Base-by-base conservation (phyloP, 2,329 filamentous ascomycete species). In the Alternaria panax region DNA sequence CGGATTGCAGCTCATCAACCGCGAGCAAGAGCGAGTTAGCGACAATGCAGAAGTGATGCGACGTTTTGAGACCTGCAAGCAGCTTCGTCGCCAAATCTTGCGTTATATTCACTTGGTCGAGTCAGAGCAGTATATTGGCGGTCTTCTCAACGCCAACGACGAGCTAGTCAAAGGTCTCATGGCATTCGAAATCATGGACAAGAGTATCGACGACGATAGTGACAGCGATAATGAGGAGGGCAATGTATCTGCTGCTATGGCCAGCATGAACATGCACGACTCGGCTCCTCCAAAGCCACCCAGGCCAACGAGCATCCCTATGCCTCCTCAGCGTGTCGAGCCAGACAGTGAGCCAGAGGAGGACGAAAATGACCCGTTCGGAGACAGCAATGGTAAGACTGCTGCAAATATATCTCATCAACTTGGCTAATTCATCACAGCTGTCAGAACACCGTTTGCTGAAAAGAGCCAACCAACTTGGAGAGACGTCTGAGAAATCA, bases 91-190 rank as follows among this genome's bases (percentile, higher is more conserved):
- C 58, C 92, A 92, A 75, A 91, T 98, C 28, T 76, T 98, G 38
- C 90, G 93, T 56, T 98, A 97, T 76, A 97, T 98, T 64, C 92
- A 98, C 73, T 86, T 93, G 51, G 90, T 98, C 12, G 92, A 97
- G 75, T 90, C 76, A 2, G 94, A 98, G 73, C 89, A 98, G 72
- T 97, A 91, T 84, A 88, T 99, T 8, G 95, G 94, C 41, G 90
- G 92, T 61, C 84, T 99, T 5, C 88, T 99, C 18, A 92, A 95
- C 71, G 93, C 94, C 65, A 98, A 99, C 71, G 95, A 99, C 71
- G 92, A 96, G 78, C 88, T 99, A n/a, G 92, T 98, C 40, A 90
- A 90, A 62, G 92, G 93, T 1, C 84, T 99, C 57, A 97, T 96
- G 87, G 91, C 93, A 0, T 99, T 93, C 73, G 94, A 98, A 79